These are phyloP conservation scores for Hymenoscyphus fructigenus DNA, from an alignment of 2,329 filamentous ascomycete genomes.

Conservation along the genomic window DNA sequence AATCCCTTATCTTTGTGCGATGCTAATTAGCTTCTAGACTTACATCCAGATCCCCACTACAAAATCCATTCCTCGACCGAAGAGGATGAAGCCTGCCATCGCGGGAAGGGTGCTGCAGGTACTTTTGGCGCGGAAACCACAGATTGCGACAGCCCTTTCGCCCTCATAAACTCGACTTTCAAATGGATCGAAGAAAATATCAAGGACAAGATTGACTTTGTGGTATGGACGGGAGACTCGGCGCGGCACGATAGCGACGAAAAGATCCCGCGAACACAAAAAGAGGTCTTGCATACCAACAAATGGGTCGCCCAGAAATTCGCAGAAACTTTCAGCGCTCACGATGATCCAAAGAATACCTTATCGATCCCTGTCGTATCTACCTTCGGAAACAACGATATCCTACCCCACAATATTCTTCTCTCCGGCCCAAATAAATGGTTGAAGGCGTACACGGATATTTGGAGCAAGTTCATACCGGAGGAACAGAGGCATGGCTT, in stretches of 20 bases:
- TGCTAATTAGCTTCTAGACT: slow-evolving; percentile 56
- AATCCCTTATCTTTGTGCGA: slow-evolving; percentile 24
- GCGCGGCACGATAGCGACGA: slow-evolving; percentile 89
- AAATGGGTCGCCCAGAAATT: slow-evolving; percentile 74
- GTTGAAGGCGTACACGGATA: slow-evolving; percentile 71
- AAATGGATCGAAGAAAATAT: slow-evolving; percentile 81
- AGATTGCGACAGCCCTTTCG: slow-evolving; percentile 81
- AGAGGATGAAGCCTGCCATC: slow-evolving; percentile 72
- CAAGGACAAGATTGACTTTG: slow-evolving; percentile 79
- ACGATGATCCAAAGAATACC: slow-evolving; percentile 54
- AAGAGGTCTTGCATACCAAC: slow-evolving; percentile 79
- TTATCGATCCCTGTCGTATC: slow-evolving; percentile 80
- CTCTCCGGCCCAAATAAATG: slow-evolving; percentile 81
- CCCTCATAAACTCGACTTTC: slow-evolving; percentile 84
- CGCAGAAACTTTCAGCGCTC: slow-evolving; percentile 65
- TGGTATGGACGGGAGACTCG: slow-evolving; percentile 90
- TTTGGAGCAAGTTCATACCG: slow-evolving; percentile 88
- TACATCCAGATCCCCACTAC: slow-evolving; percentile 91
- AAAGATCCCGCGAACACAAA: slow-evolving; percentile 68
- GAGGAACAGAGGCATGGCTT: slow-evolving; percentile 91
- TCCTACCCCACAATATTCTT: slow-evolving; percentile 95
- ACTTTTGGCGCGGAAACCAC: slow-evolving; percentile 81
- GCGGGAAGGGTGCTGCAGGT: slow-evolving; percentile 73
- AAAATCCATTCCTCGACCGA: slow-evolving; percentile 72
- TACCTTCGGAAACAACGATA: slow-evolving; percentile 95